A percentile compares a stretch with the other conserved stretches of the same genome.
Conservation (phyloP, 2,329 filamentous ascomycete species). For the Diaporthe longicolla region DNA sequence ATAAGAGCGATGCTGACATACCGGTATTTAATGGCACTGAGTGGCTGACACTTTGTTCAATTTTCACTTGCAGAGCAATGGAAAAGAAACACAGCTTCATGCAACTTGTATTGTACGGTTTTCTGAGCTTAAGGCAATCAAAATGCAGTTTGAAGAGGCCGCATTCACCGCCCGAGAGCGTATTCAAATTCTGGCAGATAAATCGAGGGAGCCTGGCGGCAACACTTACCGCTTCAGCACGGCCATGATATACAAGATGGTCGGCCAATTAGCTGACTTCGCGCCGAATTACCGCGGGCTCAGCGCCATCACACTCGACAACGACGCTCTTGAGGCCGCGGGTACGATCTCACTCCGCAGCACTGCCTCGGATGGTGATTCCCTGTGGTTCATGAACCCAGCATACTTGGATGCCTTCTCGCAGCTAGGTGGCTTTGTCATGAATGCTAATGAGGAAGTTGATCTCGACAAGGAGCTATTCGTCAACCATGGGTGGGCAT, state of each 20-base stretch:
- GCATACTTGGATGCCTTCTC: constrained; percentile 20
- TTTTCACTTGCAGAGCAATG: not conserved
- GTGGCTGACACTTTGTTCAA: not conserved
- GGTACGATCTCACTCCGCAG: constrained; percentile 18
- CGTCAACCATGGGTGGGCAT: constrained; percentile 33
- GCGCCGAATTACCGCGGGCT: constrained; percentile 4
- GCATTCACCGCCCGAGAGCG: constrained; percentile 5
- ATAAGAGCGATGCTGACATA: not conserved
- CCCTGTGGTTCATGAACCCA: constrained; percentile 9
- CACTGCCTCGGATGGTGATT: not conserved
- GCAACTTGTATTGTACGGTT: constrained; percentile 2
- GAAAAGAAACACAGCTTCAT: constrained; percentile 18
- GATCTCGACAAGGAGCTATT: constrained; percentile 16
- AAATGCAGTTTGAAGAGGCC: not conserved
- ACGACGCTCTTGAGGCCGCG: not conserved
- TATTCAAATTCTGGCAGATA: not conserved
- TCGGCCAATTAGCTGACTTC: constrained; percentile 19
- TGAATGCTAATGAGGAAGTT: constrained; percentile 28
- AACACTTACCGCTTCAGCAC: constrained; percentile 17
- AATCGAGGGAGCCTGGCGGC: not conserved
- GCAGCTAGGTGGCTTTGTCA: constrained; percentile 29
- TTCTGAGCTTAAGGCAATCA: not conserved
- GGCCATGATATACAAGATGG: constrained; percentile 30
- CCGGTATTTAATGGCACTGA: not conserved
- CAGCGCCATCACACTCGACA: constrained; percentile 15